Conservation (phyloP, 176 grass and related monocot genomes). For the Eremochloa ophiuroides region DNA sequence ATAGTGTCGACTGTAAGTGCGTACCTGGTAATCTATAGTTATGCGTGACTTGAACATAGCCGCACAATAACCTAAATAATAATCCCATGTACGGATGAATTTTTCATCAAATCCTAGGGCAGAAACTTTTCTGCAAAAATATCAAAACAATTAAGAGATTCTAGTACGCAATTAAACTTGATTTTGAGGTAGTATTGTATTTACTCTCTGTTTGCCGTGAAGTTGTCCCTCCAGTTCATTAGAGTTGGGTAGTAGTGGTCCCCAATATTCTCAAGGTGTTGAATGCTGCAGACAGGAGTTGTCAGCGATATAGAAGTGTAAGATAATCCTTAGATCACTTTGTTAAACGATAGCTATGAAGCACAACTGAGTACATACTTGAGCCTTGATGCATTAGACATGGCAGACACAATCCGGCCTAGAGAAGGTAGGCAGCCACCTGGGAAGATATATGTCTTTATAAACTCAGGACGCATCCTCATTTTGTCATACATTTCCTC, state of each 20-base stretch:
- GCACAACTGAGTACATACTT: no score
- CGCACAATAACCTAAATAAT: conserved; percentile 53
- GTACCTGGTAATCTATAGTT: neutral
- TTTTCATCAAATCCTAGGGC: conserved; percentile 37
- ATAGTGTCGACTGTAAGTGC: neutral
- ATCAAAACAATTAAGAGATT: neutral
- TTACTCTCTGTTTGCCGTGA: neutral
- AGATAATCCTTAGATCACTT: neutral
- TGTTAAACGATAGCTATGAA: no score
- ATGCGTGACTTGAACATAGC: neutral
- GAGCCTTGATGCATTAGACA: conserved; percentile 40
- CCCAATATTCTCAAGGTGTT: neutral
- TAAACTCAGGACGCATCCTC: conserved; percentile 55
- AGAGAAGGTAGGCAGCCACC: neutral
- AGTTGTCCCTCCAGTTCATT: neutral
- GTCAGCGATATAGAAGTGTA: neutral
- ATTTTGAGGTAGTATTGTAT: neutral
- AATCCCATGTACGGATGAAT: conserved; percentile 52
- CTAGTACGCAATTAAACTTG: no score
- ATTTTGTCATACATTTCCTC: conserved; percentile 56
- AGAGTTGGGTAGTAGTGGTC: neutral
- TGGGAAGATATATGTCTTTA: neutral
- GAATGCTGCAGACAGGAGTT: neutral
- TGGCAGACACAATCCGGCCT: neutral
- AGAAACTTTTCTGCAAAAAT: neutral